Conservation (phyloP, 2,329 filamentous ascomycete genomes). For the Colletotrichum neosansevieriae region DNA sequence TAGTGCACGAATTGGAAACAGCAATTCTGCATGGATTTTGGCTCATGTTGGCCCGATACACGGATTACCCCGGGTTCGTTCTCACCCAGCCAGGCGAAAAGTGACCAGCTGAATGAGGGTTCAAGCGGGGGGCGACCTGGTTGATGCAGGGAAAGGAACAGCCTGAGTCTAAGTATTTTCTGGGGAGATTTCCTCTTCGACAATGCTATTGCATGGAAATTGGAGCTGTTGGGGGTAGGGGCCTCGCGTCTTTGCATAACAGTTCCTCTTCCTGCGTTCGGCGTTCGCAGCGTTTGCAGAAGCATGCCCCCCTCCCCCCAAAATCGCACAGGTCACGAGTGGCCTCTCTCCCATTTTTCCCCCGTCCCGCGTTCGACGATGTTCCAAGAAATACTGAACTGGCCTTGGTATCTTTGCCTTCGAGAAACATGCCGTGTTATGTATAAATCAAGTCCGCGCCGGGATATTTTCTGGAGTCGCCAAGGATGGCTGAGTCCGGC, state of each 20-base stretch:
- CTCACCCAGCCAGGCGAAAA: conserved; percentile 4
- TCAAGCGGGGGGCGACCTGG: conserved; percentile 13
- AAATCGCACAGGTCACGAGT: conserved; percentile 12
- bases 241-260: background rate
- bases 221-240: background rate
- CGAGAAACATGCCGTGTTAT: background rate
- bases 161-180: background rate
- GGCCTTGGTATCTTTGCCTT: background rate
- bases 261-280: background rate
- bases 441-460: background rate
- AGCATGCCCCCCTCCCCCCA: background rate
- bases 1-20: background rate
- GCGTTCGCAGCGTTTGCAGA: too few relatives aligned
- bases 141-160: background rate
- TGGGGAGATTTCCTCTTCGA: too few relatives aligned
- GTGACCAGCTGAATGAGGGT: conserved; percentile 3
- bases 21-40: background rate
- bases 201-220: conserved; percentile 3
- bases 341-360: background rate
- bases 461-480: conserved; percentile 9
- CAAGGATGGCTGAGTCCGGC: conserved; percentile 36
- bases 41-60: background rate
- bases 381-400: too few relatives aligned
- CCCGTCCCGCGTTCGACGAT: background rate
- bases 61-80: conserved; percentile 32